Base-by-base conservation (phyloP, 2,329 filamentous ascomycete genomes). In the Pseudomassariella vexata region DNA sequence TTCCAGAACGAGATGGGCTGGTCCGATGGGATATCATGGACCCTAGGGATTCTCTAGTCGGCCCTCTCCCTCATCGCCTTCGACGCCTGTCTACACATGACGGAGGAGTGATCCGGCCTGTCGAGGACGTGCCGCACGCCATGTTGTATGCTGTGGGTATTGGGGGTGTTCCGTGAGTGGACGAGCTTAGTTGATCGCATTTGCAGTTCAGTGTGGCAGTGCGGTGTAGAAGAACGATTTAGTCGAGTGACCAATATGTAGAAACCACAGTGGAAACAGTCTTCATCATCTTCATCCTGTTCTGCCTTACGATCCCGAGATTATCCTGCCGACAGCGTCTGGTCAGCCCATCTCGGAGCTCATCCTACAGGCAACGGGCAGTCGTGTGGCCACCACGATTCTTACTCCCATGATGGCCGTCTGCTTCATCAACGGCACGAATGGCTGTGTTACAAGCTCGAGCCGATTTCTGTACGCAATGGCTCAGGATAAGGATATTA, bases 311-410 rank as follows among this genome's bases (percentile, higher is more conserved):
- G 60, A 65, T 35, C 52, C 55, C 5, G 45, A 49, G 2, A 51
- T 51, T 0, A 49, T 65, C 7, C 37, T 65, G 2, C 38, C 37
- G 0, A 56, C 62, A 2, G 39, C 50, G 3, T 67, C 65, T 0
- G 60, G 61, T 3, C 61, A 68, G 51, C 64, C 66, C 4, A 64
- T 68, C 30, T 50, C 63, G 21, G 63, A 69, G 25, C 48, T 70
- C 5, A 58, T 67, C 33, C 49, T 61, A 6, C 63, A 65, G 34
- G 57, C 56, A 0, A 68, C 63, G 0, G 48, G 53, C 1, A 64
- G 48, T 18, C 54, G 57, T 2, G 58, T 54, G 0, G 63, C 51
- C 1, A 55, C 64, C 1, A 60, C 60, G 8, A 42, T 68, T 4
- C 30, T 69, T 8, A 57, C 56, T 12, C 44, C 67, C 15, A 57